Conservation (phyloP, 2,329 filamentous ascomycete species). For the Calcarisporium arbuscula region DNA sequence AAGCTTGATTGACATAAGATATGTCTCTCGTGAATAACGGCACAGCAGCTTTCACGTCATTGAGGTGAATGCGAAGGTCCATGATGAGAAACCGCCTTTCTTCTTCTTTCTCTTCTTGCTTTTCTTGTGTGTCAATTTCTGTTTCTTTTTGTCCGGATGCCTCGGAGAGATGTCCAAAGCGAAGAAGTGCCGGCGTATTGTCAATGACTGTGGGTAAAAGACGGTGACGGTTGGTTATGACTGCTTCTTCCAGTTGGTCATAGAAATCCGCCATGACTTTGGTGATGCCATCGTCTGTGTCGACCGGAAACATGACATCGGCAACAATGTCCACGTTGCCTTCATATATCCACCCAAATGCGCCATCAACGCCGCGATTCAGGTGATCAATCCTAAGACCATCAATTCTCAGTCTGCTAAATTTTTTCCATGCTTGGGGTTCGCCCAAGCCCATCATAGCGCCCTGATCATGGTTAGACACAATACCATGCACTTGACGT, state of each 20-base stretch:
- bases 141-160: slow-evolving; percentile 14
- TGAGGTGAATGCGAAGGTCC: slow-evolving; percentile 90
- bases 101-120: slow-evolving; percentile 32
- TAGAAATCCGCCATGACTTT: slow-evolving; percentile 98
- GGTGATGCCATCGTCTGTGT: slow-evolving; percentile 79
- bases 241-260: slow-evolving; percentile 88
- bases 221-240: slow-evolving; percentile 67
- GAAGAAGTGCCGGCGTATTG: slow-evolving; percentile 18
- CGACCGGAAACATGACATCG: slow-evolving; percentile 88
- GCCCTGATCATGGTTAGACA: slow-evolving; percentile 51
- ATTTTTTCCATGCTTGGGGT: slow-evolving; percentile 83
- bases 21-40: slow-evolving; percentile 88
- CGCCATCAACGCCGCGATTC: slow-evolving; percentile 85
- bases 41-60: slow-evolving; percentile 87
- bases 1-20: slow-evolving; percentile 91
- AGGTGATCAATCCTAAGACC: slow-evolving; percentile 92
- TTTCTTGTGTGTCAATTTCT: slow-evolving; percentile 8
- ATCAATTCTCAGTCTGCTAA: slow-evolving; percentile 86
- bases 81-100: slow-evolving; percentile 81
- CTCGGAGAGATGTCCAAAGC: slow-evolving; percentile 27
- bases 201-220: slow-evolving; percentile 46
- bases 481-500: slow-evolving; percentile 76
- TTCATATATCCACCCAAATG: slow-evolving; percentile 96
- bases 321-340: slow-evolving; percentile 95
- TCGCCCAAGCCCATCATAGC: slow-evolving; percentile 54